Conservation (phyloP, 83 land plant species). For the Diphasiastrum complanatum region DNA sequence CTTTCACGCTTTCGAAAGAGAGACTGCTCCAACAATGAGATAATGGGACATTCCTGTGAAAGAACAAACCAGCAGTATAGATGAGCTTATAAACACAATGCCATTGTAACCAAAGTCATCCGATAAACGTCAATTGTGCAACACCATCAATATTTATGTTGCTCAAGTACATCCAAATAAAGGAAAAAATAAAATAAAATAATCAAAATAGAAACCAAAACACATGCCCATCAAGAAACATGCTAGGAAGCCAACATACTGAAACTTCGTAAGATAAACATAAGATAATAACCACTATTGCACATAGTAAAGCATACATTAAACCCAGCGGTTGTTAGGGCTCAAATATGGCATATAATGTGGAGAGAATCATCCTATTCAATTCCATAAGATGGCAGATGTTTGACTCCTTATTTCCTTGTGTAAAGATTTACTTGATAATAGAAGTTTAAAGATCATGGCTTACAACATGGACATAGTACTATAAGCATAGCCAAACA, state of each 20-base stretch:
- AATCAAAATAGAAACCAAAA: too few relatives aligned
- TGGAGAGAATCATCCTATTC: neutral
- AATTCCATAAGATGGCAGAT: neutral
- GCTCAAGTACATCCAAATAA: too few relatives aligned
- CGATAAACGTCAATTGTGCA: neutral
- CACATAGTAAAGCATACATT: too few relatives aligned
- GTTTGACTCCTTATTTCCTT: neutral
- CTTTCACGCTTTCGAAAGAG: constrained; percentile 22
- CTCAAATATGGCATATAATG: neutral
- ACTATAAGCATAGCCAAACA: too few relatives aligned
- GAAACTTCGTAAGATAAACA: too few relatives aligned
- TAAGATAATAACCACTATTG: too few relatives aligned
- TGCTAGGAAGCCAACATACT: too few relatives aligned
- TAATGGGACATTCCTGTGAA: constrained; percentile 20
- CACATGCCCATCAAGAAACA: too few relatives aligned
- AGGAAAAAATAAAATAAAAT: too few relatives aligned
- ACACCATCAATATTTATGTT: neutral
- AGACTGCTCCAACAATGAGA: constrained; percentile 25
- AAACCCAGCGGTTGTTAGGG: too few relatives aligned
- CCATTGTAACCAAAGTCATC: constrained; percentile 2
- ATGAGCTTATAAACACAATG: too few relatives aligned
- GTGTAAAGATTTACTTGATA: constrained; percentile 23
- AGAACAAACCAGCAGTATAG: neutral
- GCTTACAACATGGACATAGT: too few relatives aligned
- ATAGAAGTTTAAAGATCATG: constrained; percentile 4